A percentile compares a stretch with the other conserved stretches of the same genome.
Evolutionary conservation across 2,329 filamentous ascomycete species (phyloP).

Genomic region (Coleophoma crateriformis): DNA sequence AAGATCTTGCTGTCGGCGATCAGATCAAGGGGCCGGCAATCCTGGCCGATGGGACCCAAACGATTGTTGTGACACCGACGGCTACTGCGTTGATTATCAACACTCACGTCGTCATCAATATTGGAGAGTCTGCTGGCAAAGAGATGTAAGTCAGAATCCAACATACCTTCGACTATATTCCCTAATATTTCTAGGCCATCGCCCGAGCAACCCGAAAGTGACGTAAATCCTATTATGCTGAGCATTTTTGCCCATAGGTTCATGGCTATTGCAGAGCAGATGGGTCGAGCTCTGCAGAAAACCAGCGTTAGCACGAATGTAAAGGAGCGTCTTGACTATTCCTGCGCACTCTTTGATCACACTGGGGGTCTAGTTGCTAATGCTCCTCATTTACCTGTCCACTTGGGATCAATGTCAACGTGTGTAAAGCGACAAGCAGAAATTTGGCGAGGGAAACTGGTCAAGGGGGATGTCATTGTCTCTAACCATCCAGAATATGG

Average conservation of each 20-base stretch:
- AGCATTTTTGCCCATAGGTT: conserved; percentile 78
- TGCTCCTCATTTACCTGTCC: conserved; percentile 75
- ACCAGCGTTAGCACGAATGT: conserved; percentile 77
- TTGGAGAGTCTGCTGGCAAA: conserved; percentile 51
- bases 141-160: conserved; percentile 28
- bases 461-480: conserved; percentile 75
- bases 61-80: conserved; percentile 80
- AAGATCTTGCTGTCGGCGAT: conserved; percentile 67
- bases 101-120: conserved; percentile 85
- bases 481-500: conserved; percentile 82
- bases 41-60: conserved; percentile 83
- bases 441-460: conserved; percentile 74
- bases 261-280: conserved; percentile 82
- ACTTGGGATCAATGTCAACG: conserved; percentile 81
- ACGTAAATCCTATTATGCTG: conserved; percentile 71
- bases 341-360: conserved; percentile 74
- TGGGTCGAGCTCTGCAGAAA: conserved; percentile 75
- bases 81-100: conserved; percentile 72
- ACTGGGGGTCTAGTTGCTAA: conserved; percentile 74
- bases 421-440: conserved; percentile 73
- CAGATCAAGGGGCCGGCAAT: conserved; percentile 76
- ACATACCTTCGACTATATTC: background rate
- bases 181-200: conserved; percentile 3
- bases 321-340: conserved; percentile 78
- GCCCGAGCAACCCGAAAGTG: conserved; percentile 29